These are phyloP conservation scores for Gynostemma pentaphyllum DNA, from an alignment of 306 rosid genomes.

Conservation along the genomic window DNA sequence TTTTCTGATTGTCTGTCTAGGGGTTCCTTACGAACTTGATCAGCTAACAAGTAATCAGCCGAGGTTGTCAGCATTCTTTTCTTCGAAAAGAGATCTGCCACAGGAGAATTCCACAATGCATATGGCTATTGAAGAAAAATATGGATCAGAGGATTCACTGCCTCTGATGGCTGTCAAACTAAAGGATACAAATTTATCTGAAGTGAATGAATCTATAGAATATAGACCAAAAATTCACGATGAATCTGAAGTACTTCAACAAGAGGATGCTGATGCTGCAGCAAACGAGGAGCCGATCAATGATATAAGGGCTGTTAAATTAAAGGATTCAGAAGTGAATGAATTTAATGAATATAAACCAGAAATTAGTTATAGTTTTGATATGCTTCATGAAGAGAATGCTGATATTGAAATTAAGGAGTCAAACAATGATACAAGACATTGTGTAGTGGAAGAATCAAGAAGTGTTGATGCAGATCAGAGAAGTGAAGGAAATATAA, in stretches of 20 bases:
- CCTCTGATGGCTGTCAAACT: constrained; percentile 18
- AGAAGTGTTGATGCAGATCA: constrained; percentile 25
- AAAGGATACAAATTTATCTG: constrained; percentile 21
- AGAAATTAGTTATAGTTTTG: constrained; percentile 21
- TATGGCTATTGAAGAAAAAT: constrained; percentile 21
- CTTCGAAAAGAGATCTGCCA: constrained; percentile 29
- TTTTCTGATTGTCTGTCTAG: constrained; percentile 28
- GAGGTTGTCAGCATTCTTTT: constrained; percentile 55
- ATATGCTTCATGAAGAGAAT: constrained; percentile 19
- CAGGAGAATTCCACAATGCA: constrained; percentile 20
- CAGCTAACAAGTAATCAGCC: constrained; percentile 62
- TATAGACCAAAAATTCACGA: constrained; percentile 12
- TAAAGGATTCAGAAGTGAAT: constrained; percentile 28
- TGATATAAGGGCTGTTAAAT: constrained; percentile 17
- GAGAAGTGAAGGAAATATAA: constrained; percentile 20
- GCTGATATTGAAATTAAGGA: constrained; percentile 24
- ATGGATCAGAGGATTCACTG: constrained; percentile 31
- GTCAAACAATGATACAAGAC: constrained; percentile 21
- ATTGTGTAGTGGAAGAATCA: constrained; percentile 16
- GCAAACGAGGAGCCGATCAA: background rate
- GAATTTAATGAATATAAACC: constrained; percentile 15
- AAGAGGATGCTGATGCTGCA: constrained; percentile 22
- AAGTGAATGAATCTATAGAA: constrained; percentile 23
- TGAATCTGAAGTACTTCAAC: constrained; percentile 22
- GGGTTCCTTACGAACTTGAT: constrained; percentile 79